Percentiles rank a stretch among this genome's conserved stretches.
Conservation (phyloP, 768 basidiomycete species). For the Gloeophyllum trabeum region DNA sequence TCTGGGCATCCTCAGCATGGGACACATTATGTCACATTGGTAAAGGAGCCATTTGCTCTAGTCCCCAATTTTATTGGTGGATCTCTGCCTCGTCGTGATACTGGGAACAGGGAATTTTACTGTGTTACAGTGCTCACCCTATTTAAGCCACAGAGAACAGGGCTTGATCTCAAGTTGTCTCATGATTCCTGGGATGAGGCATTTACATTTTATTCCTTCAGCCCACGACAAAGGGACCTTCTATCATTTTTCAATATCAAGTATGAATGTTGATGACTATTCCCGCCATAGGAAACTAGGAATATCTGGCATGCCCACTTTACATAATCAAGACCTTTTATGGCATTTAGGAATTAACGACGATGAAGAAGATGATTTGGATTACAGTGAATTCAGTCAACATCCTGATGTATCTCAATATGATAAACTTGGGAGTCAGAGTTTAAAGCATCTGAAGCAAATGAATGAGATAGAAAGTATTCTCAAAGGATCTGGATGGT, state of each 20-base stretch:
- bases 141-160: conserved; percentile 7
- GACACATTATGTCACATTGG: neutral
- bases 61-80: conserved; percentile 6
- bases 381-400: neutral
- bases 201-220: conserved; percentile 12
- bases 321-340: neutral
- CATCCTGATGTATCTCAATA: neutral
- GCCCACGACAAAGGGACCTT: conserved; percentile 2
- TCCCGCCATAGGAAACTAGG: conserved; percentile 8
- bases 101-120: conserved; percentile 10
- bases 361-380: neutral
- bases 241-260: conserved; percentile 20
- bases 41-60: neutral
- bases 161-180: conserved; percentile 1
- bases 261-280: conserved; percentile 27
- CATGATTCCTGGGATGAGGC: conserved; percentile 14
- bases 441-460: neutral
- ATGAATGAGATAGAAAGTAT: neutral
- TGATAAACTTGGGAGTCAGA: neutral
- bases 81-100: conserved; percentile 17
- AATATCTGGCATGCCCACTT: neutral
- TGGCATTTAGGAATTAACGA: neutral
- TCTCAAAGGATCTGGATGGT: neutral
- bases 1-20: neutral
- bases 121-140: conserved; percentile 8